phyloP scores from a whole-genome alignment of 495 filamentous ascomycete genomes.

The Terfezia boudieri region DNA sequence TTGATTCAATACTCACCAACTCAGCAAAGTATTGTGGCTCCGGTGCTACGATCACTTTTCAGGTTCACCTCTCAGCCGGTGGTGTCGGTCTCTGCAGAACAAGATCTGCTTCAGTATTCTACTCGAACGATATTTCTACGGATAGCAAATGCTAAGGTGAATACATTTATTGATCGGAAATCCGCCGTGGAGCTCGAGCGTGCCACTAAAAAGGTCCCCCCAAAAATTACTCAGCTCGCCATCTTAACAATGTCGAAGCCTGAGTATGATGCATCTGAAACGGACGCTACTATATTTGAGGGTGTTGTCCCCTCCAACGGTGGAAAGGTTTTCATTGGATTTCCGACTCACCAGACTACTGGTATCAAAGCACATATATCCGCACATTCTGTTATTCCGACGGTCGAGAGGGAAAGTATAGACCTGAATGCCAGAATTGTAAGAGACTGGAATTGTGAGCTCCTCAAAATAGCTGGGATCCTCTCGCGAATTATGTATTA shows the following conservation, averaged over 20 bases:
- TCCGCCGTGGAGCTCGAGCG: conserved; percentile 78
- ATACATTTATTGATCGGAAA: conserved; percentile 38
- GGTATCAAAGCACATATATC: conserved; percentile 89
- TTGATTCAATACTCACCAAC: conserved; percentile 23
- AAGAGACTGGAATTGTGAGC: conserved; percentile 83
- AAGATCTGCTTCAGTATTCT: neutral
- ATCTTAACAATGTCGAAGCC: conserved; percentile 82
- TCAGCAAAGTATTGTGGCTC: neutral
- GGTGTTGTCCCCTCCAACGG: conserved; percentile 76
- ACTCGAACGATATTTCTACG: conserved; percentile 59
- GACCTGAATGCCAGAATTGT: conserved; percentile 91
- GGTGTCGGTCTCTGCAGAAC: neutral
- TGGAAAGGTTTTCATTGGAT: conserved; percentile 88
- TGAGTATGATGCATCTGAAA: conserved; percentile 43
- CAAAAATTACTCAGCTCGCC: conserved; percentile 59
- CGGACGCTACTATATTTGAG: conserved; percentile 56
- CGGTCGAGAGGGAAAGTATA: conserved; percentile 92
- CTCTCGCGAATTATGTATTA: conserved; percentile 69
- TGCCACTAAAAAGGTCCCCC: conserved; percentile 90
- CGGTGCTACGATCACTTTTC: neutral
- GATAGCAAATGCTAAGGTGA: conserved; percentile 62
- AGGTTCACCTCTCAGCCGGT: neutral
- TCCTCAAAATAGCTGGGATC: conserved; percentile 77
- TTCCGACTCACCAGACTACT: conserved; percentile 92
- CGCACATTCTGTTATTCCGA: conserved; percentile 93